Percentiles rank a stretch among this genome's conserved stretches.
These are phyloP conservation scores for Vachellia collinsii DNA, from an alignment of 306 rosid genomes.

Conservation along the genomic window DNA sequence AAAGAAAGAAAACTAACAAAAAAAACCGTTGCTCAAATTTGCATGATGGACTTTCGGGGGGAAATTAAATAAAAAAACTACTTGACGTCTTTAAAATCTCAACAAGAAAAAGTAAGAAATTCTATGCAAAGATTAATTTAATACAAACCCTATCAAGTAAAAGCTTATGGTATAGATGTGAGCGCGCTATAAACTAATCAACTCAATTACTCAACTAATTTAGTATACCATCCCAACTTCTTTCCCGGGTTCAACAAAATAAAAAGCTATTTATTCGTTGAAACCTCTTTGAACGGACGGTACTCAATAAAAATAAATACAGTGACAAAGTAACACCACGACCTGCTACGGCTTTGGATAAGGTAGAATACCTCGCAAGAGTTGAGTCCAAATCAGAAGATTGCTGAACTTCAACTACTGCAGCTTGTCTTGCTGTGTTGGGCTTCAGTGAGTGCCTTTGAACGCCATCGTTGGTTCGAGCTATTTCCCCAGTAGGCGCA, in stretches of 20 bases:
- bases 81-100: neutral
- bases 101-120: neutral
- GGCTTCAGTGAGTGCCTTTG: slow-evolving; percentile 46
- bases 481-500: slow-evolving; percentile 15
- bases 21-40: neutral
- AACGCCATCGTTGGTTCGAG: slow-evolving; percentile 31
- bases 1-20: neutral
- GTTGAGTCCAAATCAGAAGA: slow-evolving; percentile 55
- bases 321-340: neutral
- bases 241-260: too few species aligned
- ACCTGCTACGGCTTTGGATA: neutral
- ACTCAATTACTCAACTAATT: neutral
- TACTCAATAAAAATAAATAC: neutral
- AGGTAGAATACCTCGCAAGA: slow-evolving; percentile 60
- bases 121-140: neutral
- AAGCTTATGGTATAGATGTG: neutral
- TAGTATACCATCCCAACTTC: neutral
- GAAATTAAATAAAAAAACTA: neutral
- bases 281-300: neutral
- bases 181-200: neutral
- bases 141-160: neutral
- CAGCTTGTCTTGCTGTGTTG: slow-evolving; percentile 52
- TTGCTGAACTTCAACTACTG: slow-evolving; percentile 57
- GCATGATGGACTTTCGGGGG: too few species aligned
- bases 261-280: neutral